Evolutionary conservation across 129 eudicot genomes (phyloP), one percentile per base, ranked within the genome.

Genomic region (Helianthus tuberosus): DNA sequence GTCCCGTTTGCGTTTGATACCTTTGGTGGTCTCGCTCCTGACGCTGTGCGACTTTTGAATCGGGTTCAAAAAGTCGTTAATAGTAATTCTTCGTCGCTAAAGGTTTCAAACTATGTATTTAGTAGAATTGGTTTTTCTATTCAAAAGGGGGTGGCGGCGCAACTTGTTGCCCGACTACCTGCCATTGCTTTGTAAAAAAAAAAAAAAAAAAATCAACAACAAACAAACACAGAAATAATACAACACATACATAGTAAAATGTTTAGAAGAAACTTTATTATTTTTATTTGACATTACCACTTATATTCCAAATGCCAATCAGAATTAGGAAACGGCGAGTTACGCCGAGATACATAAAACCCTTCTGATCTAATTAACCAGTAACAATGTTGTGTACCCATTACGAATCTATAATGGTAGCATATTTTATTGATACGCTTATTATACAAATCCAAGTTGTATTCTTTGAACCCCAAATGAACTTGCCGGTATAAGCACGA

Each of bases 321-420:
- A 6, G 66, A 32, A 32, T 61, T 61, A 61, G 66, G 66, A 61
- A 61, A 61, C 1, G 46, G 66, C 10, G 11, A 29, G 66, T 61
- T 61, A 32, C 13, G 44, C 32, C 5, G 11, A 61, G 66, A 61
- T 11, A 61, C 44, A 61, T 61, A 61, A 61, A 61, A 61, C 5
- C 66, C 66, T 29, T 61, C 66, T 1, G 46, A 5, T 12, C 44
- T 61, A 1, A 61, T 4, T 32, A 61, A 61, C 66, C 66, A 61
- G 16, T 29, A 61, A 29, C 66, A 61, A 61, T 61, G 66, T 61
- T 11, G 1, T 15, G 20, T 61, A 61, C 66, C 66, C 0, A 1
- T 29, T 61, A 16, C 11, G 36, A 61, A 61, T 6, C 1, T 14
- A 61, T 61, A 61, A 4, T 2, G 44, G 20, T 4, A 29, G 32